Conservation (phyloP, 352 stramenopile species). For the Elongisporangium senticosum region DNA sequence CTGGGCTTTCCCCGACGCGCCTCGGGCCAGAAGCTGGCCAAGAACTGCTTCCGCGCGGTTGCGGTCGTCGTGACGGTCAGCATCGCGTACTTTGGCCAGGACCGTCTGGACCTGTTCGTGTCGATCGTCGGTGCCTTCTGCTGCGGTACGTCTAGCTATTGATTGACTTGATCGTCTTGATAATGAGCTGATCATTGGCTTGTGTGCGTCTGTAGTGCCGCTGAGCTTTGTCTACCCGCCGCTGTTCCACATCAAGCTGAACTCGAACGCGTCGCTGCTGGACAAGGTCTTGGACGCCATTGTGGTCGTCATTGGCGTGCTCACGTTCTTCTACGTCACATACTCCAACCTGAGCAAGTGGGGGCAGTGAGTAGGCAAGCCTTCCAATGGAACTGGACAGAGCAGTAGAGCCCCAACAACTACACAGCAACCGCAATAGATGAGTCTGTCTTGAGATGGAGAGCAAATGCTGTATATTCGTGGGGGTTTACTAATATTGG, state of each 20-base stretch:
- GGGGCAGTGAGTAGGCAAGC: constrained; percentile 21
- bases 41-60: constrained; percentile 70
- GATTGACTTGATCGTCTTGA: constrained; percentile 1
- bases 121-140: constrained; percentile 79
- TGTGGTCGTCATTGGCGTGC: constrained; percentile 51
- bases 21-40: constrained; percentile 62
- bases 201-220: constrained; percentile 36
- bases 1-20: constrained; percentile 59
- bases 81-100: constrained; percentile 74
- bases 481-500: not conserved
- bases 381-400: too few relatives aligned
- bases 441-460: not conserved
- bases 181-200: constrained; percentile 3
- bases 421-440: not conserved
- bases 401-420: not conserved
- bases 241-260: constrained; percentile 75
- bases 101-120: constrained; percentile 73
- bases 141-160: constrained; percentile 43
- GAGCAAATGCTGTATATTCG: not conserved
- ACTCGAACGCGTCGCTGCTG: constrained; percentile 28
- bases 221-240: constrained; percentile 79
- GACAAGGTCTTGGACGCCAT: constrained; percentile 56
- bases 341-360: constrained; percentile 74
- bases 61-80: constrained; percentile 56
- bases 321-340: constrained; percentile 82